Evolutionary conservation across 306 rosid genomes (phyloP), one percentile per base, ranked within the genome.

Genomic region (Erythrophleum fordii): DNA sequence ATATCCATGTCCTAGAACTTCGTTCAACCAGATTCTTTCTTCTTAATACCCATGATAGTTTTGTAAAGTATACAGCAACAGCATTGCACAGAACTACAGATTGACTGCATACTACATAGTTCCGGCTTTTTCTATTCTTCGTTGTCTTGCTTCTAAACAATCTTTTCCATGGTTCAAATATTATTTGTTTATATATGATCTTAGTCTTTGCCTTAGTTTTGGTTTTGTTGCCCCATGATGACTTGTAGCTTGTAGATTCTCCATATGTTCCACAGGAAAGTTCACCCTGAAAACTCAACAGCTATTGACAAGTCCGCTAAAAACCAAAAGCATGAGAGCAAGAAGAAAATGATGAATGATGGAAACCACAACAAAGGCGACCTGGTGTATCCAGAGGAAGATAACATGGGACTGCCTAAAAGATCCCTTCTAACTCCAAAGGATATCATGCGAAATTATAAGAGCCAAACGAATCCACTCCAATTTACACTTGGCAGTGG

Each of bases 241-340:
- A 60, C 41, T 60, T 60, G 64, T 60, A 6, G 85, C 29, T 42
- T 86, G 94, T 84, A 94, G 98, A 94, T 94, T 77, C 97, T 94
- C 28, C 95, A 90, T 14, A 90, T 89, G 92, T 94, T 94, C 81
- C 89, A 89, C 82, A 88, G 91, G 88, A 94, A 94, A 83, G 94
- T 92, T 73, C 95, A 94, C 76, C 98, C 98, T 44, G 98, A 94
- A 86, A 84, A 73, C 75, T 83, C 89, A 23, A 20, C 49, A 23
- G 83, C 69, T 41, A 65, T 20, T 28, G 85, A 80, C 16, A 88
- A 88, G 68, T 53, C 75, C 67, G 82, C 74, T 18, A 91, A 88
- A 79, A 80, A 39, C 56, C 88, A 80, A 49, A 88, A 88, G 87
- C 82, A 55, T 55, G 90, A 94, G 70, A 83, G 61, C 71, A 86